These are phyloP conservation scores for Rhizoclosmatium globosum DNA, from an alignment of 192 early-diverging fungal genomes.

Conservation along the genomic window DNA sequence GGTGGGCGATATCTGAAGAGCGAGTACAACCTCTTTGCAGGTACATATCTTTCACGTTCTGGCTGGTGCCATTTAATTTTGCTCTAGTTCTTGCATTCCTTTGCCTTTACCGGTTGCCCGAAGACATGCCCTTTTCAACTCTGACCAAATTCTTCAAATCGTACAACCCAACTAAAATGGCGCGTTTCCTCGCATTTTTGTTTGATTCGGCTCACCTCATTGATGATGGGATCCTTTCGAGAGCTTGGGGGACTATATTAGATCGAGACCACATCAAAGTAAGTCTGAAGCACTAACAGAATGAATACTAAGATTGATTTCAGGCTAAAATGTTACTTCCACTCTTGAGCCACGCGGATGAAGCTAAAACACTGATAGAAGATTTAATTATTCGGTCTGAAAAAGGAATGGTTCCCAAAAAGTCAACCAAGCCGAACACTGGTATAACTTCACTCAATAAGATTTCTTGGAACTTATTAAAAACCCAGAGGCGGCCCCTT, in stretches of 20 bases:
- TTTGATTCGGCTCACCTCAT: slow-evolving; percentile 48
- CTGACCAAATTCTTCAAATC: slow-evolving; percentile 44
- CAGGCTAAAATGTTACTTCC: slow-evolving; percentile 48
- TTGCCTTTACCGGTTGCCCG: slow-evolving; percentile 49
- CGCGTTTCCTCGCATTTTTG: slow-evolving; percentile 52
- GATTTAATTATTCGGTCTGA: slow-evolving; percentile 42
- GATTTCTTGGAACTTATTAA: background rate
- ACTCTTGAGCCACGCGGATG: slow-evolving; percentile 37
- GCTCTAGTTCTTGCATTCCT: slow-evolving; percentile 50
- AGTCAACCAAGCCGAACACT: slow-evolving; percentile 41
- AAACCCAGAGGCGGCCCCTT: slow-evolving; percentile 46
- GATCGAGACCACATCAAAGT: slow-evolving; percentile 43
- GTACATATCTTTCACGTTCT: slow-evolving; percentile 17
- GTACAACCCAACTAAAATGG: slow-evolving; percentile 49
- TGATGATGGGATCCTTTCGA: slow-evolving; percentile 39
- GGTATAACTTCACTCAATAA: slow-evolving; percentile 22
- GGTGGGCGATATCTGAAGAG: slow-evolving; percentile 47
- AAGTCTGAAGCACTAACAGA: background rate
- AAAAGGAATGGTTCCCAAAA: slow-evolving; percentile 50
- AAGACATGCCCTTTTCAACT: slow-evolving; percentile 39
- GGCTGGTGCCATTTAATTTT: background rate
- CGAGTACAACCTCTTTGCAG: slow-evolving; percentile 57
- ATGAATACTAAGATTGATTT: background rate
- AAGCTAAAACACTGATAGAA: slow-evolving; percentile 35
- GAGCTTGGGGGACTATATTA: slow-evolving; percentile 45